Evolutionary conservation across 1,284 basidiomycete species (phyloP).

Genomic region (Microbotryum intermedium): DNA sequence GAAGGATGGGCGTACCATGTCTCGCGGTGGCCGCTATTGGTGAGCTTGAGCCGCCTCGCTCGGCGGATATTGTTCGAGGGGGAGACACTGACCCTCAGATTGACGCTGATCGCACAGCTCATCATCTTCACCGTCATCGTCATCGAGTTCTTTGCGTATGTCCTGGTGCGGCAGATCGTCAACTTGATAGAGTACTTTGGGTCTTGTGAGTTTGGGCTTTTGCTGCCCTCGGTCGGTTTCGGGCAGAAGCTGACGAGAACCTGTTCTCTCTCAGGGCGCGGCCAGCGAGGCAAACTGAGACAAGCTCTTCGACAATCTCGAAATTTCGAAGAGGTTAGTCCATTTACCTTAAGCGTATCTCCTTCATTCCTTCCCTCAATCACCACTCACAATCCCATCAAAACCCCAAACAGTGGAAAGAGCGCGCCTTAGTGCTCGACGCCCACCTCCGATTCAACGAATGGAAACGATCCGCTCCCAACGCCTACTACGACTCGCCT

Average conservation of each 20-base stretch:
- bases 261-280: slow-evolving; percentile 55
- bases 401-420: slow-evolving; percentile 67
- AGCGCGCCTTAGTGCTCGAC: slow-evolving; percentile 69
- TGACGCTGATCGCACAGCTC: slow-evolving; percentile 43
- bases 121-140: slow-evolving; percentile 79
- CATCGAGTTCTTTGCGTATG: slow-evolving; percentile 72
- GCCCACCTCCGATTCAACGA: slow-evolving; percentile 66
- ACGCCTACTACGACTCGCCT: slow-evolving; percentile 80
- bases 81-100: background rate
- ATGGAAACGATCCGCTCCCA: slow-evolving; percentile 77
- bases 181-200: slow-evolving; percentile 86
- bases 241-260: background rate
- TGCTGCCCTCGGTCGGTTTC: slow-evolving; percentile 4
- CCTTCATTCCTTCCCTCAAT: background rate
- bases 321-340: slow-evolving; percentile 50
- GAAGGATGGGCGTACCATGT: slow-evolving; percentile 71
- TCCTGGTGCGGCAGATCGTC: slow-evolving; percentile 80
- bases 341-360: background rate
- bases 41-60: slow-evolving; percentile 42
- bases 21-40: slow-evolving; percentile 80
- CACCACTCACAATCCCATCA: background rate
- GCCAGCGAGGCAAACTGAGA: slow-evolving; percentile 67
- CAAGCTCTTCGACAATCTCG: slow-evolving; percentile 62
- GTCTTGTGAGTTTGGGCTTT: slow-evolving; percentile 55
- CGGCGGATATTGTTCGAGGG: too few species aligned